Conservation (phyloP, 140 eudicot genomes). For the Erigeron philadelphicus region DNA sequence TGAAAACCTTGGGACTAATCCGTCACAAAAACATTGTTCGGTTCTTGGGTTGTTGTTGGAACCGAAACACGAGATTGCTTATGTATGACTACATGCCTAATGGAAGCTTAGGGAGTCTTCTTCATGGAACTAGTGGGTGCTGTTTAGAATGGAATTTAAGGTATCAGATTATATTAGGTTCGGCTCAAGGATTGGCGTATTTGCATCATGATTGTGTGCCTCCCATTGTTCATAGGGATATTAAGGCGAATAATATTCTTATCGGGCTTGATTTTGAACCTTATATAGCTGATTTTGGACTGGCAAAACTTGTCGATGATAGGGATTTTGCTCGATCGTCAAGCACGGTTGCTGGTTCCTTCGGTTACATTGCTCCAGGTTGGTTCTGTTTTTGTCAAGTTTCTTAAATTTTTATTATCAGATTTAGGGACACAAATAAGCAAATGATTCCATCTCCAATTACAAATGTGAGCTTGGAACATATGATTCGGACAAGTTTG, state of each 20-base stretch:
- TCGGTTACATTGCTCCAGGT: conserved; percentile 85
- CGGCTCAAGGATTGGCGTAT: conserved; percentile 81
- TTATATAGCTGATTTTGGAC: conserved; percentile 79
- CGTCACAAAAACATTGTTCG: conserved; percentile 72
- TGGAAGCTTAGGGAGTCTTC: conserved; percentile 71
- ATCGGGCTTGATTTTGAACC: conserved; percentile 78
- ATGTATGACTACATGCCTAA: conserved; percentile 88
- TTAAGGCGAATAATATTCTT: conserved; percentile 74
- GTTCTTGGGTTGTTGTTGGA: conserved; percentile 83
- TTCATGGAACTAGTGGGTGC: conserved; percentile 55
- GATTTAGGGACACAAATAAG: not conserved
- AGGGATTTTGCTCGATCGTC: conserved; percentile 69
- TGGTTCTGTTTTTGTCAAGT: conserved; percentile 22
- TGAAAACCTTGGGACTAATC: conserved; percentile 63
- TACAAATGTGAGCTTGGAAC: not conserved
- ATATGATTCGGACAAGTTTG: no score
- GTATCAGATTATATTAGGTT: conserved; percentile 54
- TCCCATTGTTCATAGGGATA: conserved; percentile 71
- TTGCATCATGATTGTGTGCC: conserved; percentile 76
- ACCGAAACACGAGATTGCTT: conserved; percentile 53
- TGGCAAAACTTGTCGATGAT: conserved; percentile 71
- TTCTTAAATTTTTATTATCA: not conserved
- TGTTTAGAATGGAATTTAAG: conserved; percentile 73
- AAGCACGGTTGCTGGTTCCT: conserved; percentile 72
- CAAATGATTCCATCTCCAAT: not conserved